phyloP scores from a whole-genome alignment of 345 rosid species.

The Eucalyptus paniculata region DNA sequence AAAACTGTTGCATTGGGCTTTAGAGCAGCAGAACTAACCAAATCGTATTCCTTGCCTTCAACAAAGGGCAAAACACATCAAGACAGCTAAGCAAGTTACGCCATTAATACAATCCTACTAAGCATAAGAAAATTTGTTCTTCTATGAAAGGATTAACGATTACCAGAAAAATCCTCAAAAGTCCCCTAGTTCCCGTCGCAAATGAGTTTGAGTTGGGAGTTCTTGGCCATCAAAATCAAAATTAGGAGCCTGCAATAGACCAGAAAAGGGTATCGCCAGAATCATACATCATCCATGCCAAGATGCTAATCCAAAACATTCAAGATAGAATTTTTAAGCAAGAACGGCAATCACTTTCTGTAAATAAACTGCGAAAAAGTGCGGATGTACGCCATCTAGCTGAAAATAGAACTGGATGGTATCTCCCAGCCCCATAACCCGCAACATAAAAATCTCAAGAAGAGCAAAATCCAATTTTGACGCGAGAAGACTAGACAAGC shows the following conservation, averaged over 20 bases:
- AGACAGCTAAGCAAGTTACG: not conserved
- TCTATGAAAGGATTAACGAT: not conserved
- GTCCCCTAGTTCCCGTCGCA: constrained; percentile 34
- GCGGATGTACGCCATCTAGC: not conserved
- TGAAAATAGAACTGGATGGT: not conserved
- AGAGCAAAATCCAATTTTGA: not conserved
- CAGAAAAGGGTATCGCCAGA: not conserved
- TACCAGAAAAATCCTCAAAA: constrained; percentile 59
- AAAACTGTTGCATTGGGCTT: constrained; percentile 45
- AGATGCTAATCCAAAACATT: not conserved
- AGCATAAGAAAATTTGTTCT: not conserved
- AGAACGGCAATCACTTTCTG: not conserved
- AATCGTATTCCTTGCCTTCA: constrained; percentile 49
- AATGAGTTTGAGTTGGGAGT: constrained; percentile 22
- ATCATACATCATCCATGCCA: not conserved
- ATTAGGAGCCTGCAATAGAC: constrained; percentile 38
- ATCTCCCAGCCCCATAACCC: not conserved
- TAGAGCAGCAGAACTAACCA: constrained; percentile 39
- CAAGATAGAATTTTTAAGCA: not conserved
- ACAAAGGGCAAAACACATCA: not conserved
- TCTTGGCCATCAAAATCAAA: constrained; percentile 37
- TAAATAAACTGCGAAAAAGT: not conserved
- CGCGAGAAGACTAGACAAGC: not conserved
- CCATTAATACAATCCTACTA: not conserved
- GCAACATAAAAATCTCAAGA: not conserved